Percentiles rank a stretch among this genome's conserved stretches.
Conservation (phyloP, 2,329 filamentous ascomycete species). For the Xylariales sp. region DNA sequence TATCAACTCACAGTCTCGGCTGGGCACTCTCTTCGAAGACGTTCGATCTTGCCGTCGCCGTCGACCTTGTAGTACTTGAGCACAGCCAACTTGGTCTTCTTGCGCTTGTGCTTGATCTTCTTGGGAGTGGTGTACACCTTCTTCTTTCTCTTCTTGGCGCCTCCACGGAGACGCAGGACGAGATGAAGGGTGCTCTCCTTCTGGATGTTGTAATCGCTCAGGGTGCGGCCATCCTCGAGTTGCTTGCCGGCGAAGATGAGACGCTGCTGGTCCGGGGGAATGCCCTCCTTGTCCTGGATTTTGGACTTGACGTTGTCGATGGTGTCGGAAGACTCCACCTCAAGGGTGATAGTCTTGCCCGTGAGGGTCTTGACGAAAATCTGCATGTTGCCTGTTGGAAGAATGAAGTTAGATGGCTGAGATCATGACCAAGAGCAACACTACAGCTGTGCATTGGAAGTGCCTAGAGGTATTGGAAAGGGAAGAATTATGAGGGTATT, state of each 20-base stretch:
- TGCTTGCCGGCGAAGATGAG: slow-evolving; percentile 99
- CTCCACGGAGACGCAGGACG: slow-evolving; percentile 96
- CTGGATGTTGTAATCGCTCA: slow-evolving; percentile 99
- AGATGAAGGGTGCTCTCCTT: slow-evolving; percentile 99
- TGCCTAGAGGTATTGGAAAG: too few species aligned
- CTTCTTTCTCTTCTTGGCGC: slow-evolving; percentile 99
- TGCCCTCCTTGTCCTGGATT: slow-evolving; percentile 98
- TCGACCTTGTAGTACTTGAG: slow-evolving; percentile 99
- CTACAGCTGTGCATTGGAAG: too few species aligned
- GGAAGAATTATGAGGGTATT: too few species aligned
- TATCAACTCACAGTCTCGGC: slow-evolving; percentile 73
- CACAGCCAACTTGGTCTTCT: slow-evolving; percentile 99
- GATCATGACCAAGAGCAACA: too few species aligned
- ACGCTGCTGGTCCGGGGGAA: slow-evolving; percentile 98
- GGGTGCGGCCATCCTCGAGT: slow-evolving; percentile 98
- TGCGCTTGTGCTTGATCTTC: slow-evolving; percentile 99
- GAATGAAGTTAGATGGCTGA: slow-evolving; percentile 1
- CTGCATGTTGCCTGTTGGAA: slow-evolving; percentile 62
- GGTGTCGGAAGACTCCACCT: slow-evolving; percentile 99
- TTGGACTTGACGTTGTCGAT: slow-evolving; percentile 99
- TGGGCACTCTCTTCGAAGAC: slow-evolving; percentile 96
- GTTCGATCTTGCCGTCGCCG: slow-evolving; percentile 99
- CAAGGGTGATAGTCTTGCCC: slow-evolving; percentile 99
- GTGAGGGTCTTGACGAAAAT: slow-evolving; percentile 84
- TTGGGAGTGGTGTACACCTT: slow-evolving; percentile 99